These are phyloP conservation scores for Yarrowia sp. DNA, from an alignment of 805 yeast species.

Conservation along the genomic window DNA sequence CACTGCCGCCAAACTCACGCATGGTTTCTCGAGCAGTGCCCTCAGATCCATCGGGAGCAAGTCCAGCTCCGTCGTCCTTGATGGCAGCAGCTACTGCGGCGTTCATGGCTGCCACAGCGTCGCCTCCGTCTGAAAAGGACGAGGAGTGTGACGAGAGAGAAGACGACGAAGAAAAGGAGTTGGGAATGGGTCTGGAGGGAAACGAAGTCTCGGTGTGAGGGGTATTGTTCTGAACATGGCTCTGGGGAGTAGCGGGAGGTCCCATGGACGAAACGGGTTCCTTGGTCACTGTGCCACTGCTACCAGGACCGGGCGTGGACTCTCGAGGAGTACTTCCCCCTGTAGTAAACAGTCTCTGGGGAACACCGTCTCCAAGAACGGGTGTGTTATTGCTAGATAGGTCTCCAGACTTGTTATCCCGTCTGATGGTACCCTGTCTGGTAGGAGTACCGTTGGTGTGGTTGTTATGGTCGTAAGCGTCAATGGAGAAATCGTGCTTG, in stretches of 20 bases:
- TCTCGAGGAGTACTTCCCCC: neutral
- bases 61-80: constrained; percentile 2
- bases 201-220: neutral
- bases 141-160: constrained; percentile 14
- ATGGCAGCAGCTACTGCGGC: constrained; percentile 29
- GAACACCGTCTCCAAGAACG: neutral
- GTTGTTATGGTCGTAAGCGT: constrained; percentile 12
- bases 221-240: neutral
- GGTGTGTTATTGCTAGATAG: neutral
- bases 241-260: neutral
- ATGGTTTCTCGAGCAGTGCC: constrained; percentile 1
- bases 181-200: constrained; percentile 4
- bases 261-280: neutral
- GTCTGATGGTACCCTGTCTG: neutral
- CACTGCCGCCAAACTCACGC: neutral
- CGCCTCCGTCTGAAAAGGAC: constrained; percentile 11
- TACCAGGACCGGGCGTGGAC: constrained; percentile 7
- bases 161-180: constrained; percentile 13
- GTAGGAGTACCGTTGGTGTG: constrained; percentile 23
- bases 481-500: constrained; percentile 12
- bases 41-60: neutral
- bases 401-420: neutral
- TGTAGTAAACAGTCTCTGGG: constrained; percentile 9
- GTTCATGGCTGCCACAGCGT: constrained; percentile 24
- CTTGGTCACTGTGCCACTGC: constrained; percentile 6